Evolutionary conservation across 371 early-diverging fungal genomes (phyloP).

Genomic region (Mucor velutinosus): DNA sequence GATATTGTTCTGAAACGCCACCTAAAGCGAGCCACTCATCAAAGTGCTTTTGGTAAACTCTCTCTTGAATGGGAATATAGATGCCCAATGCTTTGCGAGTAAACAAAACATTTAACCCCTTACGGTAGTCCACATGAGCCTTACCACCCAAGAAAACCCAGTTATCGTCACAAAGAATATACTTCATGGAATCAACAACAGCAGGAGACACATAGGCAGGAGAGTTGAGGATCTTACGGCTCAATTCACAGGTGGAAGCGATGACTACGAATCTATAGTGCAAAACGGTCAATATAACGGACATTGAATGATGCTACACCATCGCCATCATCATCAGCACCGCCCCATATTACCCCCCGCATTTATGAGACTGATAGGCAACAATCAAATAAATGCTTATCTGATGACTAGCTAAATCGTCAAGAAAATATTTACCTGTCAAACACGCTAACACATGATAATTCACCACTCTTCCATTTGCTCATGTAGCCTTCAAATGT

Average conservation of each 20-base stretch:
- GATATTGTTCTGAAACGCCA: conserved; percentile 43
- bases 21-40: conserved; percentile 45
- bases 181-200: conserved; percentile 53
- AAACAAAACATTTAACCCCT: conserved; percentile 53
- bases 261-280: conserved; percentile 52
- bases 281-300: background rate
- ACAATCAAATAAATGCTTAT: background rate
- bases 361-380: background rate
- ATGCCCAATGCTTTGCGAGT: conserved; percentile 53
- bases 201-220: conserved; percentile 50
- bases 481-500: conserved; percentile 58
- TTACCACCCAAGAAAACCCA: conserved; percentile 58
- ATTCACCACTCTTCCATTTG: conserved; percentile 59
- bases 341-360: conserved; percentile 4
- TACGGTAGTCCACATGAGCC: conserved; percentile 52
- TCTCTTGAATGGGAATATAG: conserved; percentile 53
- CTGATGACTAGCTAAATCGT: background rate
- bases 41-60: conserved; percentile 49
- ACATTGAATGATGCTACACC: background rate
- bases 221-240: conserved; percentile 52
- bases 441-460: conserved; percentile 58
- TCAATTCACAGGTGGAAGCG: conserved; percentile 55
- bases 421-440: conserved; percentile 38
- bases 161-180: conserved; percentile 52
- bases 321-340: background rate